A percentile compares a stretch with the other conserved stretches of the same genome.
These are phyloP conservation scores for Cercospora canescens DNA, from an alignment of 2,329 filamentous ascomycete species.

Conservation along the genomic window DNA sequence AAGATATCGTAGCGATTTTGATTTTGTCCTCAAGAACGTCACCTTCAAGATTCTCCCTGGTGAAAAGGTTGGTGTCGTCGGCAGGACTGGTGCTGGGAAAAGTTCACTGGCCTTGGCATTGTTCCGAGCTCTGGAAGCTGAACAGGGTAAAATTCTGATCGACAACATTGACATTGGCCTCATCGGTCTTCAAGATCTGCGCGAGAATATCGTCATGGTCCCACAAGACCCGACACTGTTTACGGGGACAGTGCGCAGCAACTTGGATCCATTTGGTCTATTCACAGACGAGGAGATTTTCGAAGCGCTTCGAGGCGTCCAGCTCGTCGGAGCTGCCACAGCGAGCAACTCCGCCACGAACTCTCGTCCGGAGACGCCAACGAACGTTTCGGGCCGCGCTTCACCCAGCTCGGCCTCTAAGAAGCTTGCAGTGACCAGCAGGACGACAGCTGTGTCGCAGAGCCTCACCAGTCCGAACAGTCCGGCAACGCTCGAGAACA, in stretches of 20 bases:
- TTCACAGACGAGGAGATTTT: conserved; percentile 93
- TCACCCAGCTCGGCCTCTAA: conserved; percentile 30
- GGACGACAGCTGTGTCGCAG: conserved; percentile 38
- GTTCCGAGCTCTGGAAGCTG: conserved; percentile 90
- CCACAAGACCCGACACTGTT: conserved; percentile 96
- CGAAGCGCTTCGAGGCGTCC: conserved; percentile 79
- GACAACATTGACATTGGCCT: conserved; percentile 86
- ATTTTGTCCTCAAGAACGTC: conserved; percentile 79
- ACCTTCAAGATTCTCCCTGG: conserved; percentile 81
- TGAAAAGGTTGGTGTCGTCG: conserved; percentile 95
- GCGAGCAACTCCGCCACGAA: conserved; percentile 47
- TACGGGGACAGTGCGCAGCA: conserved; percentile 85
- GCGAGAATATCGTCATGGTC: conserved; percentile 94
- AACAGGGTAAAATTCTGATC: conserved; percentile 83
- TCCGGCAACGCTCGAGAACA: conserved; percentile 67
- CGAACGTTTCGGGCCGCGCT: conserved; percentile 21
- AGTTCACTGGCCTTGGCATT: conserved; percentile 90
- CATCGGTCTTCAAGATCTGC: conserved; percentile 90
- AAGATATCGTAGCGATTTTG: conserved; percentile 82
- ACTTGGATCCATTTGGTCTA: conserved; percentile 86
- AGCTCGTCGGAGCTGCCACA: conserved; percentile 66
- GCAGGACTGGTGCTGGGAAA: conserved; percentile 93
- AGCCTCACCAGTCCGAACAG: conserved; percentile 40
- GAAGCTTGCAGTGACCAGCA: conserved; percentile 30
- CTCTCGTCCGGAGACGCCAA: conserved; percentile 37